A percentile compares a stretch with the other conserved stretches of the same genome.
These are phyloP conservation scores for Echium plantagineum DNA, from an alignment of 257 asterid species.

Conservation along the genomic window DNA sequence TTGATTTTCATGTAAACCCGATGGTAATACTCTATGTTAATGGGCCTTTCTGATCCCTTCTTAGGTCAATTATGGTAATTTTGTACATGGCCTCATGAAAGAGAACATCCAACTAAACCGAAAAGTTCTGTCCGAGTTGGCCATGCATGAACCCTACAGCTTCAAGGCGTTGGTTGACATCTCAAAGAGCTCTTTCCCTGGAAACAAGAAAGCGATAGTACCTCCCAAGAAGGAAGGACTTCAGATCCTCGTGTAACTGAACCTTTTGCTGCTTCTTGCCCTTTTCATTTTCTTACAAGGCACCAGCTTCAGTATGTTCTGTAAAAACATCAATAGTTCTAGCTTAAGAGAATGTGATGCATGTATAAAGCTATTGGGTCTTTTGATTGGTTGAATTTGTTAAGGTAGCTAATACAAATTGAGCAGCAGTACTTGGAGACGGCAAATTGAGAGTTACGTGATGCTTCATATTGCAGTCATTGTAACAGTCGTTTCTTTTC, in stretches of 20 bases:
- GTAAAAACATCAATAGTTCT: no score
- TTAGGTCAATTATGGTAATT: constrained; percentile 83
- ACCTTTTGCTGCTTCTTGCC: neutral
- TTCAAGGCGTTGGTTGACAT: constrained; percentile 83
- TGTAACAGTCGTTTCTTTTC: no score
- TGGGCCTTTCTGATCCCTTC: neutral
- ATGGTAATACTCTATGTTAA: neutral
- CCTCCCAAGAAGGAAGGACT: constrained; percentile 66
- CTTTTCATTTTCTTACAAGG: no score
- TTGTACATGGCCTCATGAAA: constrained; percentile 85
- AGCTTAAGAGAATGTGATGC: no score
- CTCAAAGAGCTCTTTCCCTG: constrained; percentile 73
- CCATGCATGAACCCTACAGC: constrained; percentile 91
- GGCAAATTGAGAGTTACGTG: no score
- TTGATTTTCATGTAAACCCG: neutral
- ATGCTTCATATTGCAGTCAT: no score
- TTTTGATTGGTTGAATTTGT: no score
- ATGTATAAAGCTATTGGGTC: no score
- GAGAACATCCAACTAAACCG: constrained; percentile 88
- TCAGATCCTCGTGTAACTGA: constrained; percentile 1
- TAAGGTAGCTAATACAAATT: no score
- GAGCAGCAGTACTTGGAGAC: no score
- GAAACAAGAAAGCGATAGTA: constrained; percentile 35
- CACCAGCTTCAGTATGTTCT: no score
- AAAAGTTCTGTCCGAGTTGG: constrained; percentile 61